Percentiles rank a stretch among this genome's conserved stretches.
Conservation (phyloP, 257 asterid species). For the Verbascum thapsus region DNA sequence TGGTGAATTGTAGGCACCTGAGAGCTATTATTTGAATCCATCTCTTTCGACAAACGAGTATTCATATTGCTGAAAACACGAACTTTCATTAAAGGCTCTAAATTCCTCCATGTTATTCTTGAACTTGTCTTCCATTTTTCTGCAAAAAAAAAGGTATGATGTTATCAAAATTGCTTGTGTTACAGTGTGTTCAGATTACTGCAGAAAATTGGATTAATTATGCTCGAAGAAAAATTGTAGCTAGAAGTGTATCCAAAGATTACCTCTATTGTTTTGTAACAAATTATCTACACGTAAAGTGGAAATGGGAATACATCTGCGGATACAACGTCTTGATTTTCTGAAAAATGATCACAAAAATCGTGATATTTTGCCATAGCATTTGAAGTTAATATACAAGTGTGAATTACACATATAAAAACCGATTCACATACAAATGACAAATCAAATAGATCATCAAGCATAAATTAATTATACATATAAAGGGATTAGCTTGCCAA, state of each 20-base stretch:
- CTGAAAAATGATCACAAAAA: conserved; percentile 37
- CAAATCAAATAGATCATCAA: conserved; percentile 1
- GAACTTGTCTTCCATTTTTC: conserved; percentile 49
- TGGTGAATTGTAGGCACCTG: conserved; percentile 50
- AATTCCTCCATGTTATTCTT: conserved; percentile 40
- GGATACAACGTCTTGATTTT: conserved; percentile 36
- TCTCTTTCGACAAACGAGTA: conserved; percentile 30
- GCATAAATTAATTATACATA: conserved; percentile 11
- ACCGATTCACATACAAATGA: conserved; percentile 7
- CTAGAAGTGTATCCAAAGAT: conserved; percentile 25
- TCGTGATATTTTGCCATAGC: conserved; percentile 17
- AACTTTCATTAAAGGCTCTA: conserved; percentile 34
- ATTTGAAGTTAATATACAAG: conserved; percentile 18
- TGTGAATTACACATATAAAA: background rate
- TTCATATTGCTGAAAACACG: conserved; percentile 34
- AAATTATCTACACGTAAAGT: conserved; percentile 34
- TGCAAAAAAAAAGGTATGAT: conserved; percentile 47
- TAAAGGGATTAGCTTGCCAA: too few relatives aligned
- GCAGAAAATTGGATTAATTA: background rate
- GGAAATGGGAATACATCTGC: conserved; percentile 45
- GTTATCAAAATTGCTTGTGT: background rate
- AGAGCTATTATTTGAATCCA: conserved; percentile 34
- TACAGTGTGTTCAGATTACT: background rate
- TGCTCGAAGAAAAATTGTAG: conserved; percentile 10
- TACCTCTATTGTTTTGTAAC: conserved; percentile 50